A percentile compares a stretch with the other conserved stretches of the same genome.
These are phyloP conservation scores for Ophiostoma perfectum DNA, from an alignment of 2,329 filamentous ascomycete species.

Conservation along the genomic window DNA sequence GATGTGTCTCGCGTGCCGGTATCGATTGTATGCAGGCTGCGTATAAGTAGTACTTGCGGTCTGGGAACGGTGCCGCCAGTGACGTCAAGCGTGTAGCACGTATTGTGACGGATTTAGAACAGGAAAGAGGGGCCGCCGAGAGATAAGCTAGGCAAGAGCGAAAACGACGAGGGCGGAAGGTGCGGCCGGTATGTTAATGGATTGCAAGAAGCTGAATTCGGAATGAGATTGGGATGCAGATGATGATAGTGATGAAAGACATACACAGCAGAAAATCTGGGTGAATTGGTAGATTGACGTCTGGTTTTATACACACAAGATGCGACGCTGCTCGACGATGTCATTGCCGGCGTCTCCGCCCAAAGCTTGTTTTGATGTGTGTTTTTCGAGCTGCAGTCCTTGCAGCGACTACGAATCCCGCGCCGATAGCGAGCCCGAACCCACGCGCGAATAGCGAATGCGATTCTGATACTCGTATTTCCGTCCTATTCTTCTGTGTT, in stretches of 20 bases:
- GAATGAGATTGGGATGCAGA: neutral
- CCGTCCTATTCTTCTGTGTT: too few relatives aligned
- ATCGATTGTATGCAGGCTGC: neutral
- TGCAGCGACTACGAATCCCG: neutral
- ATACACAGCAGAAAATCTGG: neutral
- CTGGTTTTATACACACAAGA: neutral
- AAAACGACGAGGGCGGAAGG: neutral
- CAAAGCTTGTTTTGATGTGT: neutral
- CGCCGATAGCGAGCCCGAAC: neutral
- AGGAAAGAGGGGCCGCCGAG: neutral
- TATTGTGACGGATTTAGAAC: neutral
- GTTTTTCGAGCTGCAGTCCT: neutral
- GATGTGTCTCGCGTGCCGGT: neutral
- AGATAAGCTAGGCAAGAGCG: constrained; percentile 4
- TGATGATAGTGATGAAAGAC: neutral
- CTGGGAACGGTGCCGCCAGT: neutral
- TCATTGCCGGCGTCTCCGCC: constrained; percentile 8
- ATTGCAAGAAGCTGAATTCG: too few relatives aligned
- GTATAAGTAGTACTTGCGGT: constrained; percentile 2
- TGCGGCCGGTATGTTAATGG: neutral
- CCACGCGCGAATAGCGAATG: neutral
- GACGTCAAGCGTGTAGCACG: neutral
- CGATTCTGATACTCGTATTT: neutral
- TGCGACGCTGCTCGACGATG: constrained; percentile 4
- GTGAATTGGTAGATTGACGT: neutral